Percentiles rank a stretch among this genome's conserved stretches.
Conservation (phyloP, 257 asterid genomes). For the Asclepias syriaca region DNA sequence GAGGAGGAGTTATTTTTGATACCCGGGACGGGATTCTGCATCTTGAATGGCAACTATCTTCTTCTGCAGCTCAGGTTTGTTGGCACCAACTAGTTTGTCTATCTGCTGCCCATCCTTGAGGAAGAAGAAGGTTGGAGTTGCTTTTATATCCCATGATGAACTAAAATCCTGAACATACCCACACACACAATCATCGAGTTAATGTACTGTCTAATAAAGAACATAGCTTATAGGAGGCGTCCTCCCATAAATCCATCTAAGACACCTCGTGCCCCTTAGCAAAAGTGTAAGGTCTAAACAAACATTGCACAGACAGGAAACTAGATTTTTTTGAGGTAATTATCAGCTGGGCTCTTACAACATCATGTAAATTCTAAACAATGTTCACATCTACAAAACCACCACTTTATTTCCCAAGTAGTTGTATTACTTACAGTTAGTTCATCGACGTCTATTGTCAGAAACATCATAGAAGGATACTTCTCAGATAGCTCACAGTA, state of each 20-base stretch:
- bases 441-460: conserved; percentile 84
- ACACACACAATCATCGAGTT: background rate
- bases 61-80: conserved; percentile 89
- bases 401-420: background rate
- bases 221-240: no score
- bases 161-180: conserved; percentile 66
- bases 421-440: conserved; percentile 61
- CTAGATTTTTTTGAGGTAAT: no score
- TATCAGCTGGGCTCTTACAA: background rate
- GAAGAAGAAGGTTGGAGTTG: conserved; percentile 99
- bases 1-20: background rate
- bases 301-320: background rate
- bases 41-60: conserved; percentile 59
- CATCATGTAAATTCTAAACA: background rate
- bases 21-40: conserved; percentile 17
- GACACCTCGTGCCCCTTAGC: no score
- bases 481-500: conserved; percentile 81
- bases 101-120: conserved; percentile 72
- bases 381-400: background rate
- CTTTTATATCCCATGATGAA: conserved; percentile 93
- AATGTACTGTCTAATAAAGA: background rate
- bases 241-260: no score
- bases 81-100: conserved; percentile 96
- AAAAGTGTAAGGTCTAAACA: background rate
- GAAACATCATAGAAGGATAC: conserved; percentile 67